Percentiles rank a stretch among this genome's conserved stretches.
These are phyloP conservation scores for Thelonectria rubi DNA, from an alignment of 2,329 filamentous ascomycete species.

Conservation along the genomic window DNA sequence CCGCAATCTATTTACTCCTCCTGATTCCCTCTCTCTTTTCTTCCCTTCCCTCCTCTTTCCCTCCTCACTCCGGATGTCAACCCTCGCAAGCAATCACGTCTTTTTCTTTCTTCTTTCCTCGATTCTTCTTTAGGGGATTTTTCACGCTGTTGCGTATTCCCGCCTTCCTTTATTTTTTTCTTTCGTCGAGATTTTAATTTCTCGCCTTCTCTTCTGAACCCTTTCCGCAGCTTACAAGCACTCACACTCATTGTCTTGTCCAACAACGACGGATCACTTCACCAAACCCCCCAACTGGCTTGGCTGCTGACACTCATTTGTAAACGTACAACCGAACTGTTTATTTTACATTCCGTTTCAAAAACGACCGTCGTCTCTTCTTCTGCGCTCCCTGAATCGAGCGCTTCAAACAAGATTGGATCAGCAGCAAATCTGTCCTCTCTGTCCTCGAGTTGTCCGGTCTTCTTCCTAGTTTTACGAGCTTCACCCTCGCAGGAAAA, in stretches of 20 bases:
- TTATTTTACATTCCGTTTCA: conserved; percentile 6
- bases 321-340: conserved; percentile 32
- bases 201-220: conserved; percentile 52
- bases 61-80: conserved; percentile 36
- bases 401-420: background rate
- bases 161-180: conserved; percentile 32
- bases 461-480: conserved; percentile 39
- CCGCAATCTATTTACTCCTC: conserved; percentile 39
- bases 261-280: conserved; percentile 47
- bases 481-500: conserved; percentile 39
- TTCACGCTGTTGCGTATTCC: conserved; percentile 41
- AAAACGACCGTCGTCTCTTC: conserved; percentile 16
- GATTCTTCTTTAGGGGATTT: conserved; percentile 31
- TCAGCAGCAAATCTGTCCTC: conserved; percentile 18
- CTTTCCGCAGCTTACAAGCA: conserved; percentile 43
- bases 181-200: conserved; percentile 27
- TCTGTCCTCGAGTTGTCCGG: conserved; percentile 20
- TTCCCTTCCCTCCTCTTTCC: conserved; percentile 9
- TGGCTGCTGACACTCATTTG: conserved; percentile 67
- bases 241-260: conserved; percentile 44
- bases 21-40: conserved; percentile 23
- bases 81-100: conserved; percentile 31
- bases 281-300: conserved; percentile 56
- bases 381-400: background rate
- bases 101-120: conserved; percentile 38